Conservation (phyloP, 208 protist species). For the Leishmania gerbilli region DNA sequence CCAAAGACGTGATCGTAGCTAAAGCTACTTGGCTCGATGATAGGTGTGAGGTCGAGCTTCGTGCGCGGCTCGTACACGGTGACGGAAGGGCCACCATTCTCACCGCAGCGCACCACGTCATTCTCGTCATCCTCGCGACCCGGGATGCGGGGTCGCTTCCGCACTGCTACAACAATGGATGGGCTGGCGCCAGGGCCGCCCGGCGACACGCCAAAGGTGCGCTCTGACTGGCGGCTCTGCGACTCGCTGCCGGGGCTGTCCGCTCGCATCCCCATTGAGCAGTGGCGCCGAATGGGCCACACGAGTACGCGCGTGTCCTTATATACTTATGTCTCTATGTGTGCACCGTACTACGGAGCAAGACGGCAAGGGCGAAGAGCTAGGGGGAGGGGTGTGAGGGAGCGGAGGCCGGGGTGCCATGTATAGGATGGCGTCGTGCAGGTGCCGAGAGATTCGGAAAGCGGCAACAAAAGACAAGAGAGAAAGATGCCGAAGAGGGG, state of each 20-base stretch:
- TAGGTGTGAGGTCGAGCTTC: conserved; percentile 93
- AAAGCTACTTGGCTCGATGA: conserved; percentile 87
- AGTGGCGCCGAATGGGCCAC: not conserved
- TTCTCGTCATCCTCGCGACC: conserved; percentile 61
- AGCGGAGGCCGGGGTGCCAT: not conserved
- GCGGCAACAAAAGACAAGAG: not conserved
- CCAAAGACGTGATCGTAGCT: conserved; percentile 84
- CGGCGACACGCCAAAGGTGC: conserved; percentile 9
- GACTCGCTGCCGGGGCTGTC: conserved; percentile 8
- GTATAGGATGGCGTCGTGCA: not conserved
- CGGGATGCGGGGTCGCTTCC: conserved; percentile 76
- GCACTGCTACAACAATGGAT: conserved; percentile 80
- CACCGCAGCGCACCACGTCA: conserved; percentile 76
- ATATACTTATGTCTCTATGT: not conserved
- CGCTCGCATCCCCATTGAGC: conserved; percentile 2
- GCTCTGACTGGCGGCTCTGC: conserved; percentile 17
- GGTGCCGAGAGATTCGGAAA: not conserved
- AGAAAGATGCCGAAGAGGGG: not conserved
- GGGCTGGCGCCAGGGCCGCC: conserved; percentile 6
- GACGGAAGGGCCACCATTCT: conserved; percentile 24
- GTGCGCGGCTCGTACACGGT: conserved; percentile 84
- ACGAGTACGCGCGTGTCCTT: not conserved
- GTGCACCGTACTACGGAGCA: not conserved
- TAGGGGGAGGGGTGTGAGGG: not conserved
- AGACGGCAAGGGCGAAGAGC: not conserved